These are phyloP conservation scores for Hymenoscyphus infarciens DNA, from an alignment of 2,329 filamentous ascomycete genomes.

Conservation along the genomic window DNA sequence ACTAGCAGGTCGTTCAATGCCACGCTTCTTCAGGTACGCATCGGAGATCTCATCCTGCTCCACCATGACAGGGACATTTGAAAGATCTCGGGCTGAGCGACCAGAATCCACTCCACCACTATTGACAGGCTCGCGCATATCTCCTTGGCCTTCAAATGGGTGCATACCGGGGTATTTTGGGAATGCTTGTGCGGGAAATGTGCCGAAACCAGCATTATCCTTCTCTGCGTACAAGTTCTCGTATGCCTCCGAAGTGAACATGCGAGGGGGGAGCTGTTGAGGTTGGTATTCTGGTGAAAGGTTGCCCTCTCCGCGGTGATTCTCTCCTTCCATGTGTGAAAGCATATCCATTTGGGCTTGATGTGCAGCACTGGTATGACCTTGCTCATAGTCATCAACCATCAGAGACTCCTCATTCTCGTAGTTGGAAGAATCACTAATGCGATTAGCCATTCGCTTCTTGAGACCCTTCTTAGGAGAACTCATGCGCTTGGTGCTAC, in stretches of 20 bases:
- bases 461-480: neutral
- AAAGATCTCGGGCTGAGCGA: slow-evolving; percentile 14
- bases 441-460: neutral
- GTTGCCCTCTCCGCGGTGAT: neutral
- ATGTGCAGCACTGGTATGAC: neutral
- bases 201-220: neutral
- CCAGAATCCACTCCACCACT: neutral
- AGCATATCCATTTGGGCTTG: neutral
- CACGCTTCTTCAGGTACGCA: slow-evolving; percentile 29
- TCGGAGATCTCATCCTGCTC: slow-evolving; percentile 21
- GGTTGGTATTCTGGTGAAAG: neutral
- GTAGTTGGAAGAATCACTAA: neutral
- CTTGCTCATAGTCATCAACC: neutral
- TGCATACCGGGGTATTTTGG: neutral
- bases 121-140: neutral
- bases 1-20: slow-evolving; percentile 18
- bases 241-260: neutral
- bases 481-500: neutral
- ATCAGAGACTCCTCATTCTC: neutral
- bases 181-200: neutral
- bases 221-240: neutral
- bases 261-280: neutral
- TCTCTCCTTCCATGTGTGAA: neutral
- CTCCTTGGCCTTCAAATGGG: neutral
- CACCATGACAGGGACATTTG: slow-evolving; percentile 21